Base-by-base conservation (phyloP, 2,329 filamentous ascomycete genomes). In the Eutypa lata region DNA sequence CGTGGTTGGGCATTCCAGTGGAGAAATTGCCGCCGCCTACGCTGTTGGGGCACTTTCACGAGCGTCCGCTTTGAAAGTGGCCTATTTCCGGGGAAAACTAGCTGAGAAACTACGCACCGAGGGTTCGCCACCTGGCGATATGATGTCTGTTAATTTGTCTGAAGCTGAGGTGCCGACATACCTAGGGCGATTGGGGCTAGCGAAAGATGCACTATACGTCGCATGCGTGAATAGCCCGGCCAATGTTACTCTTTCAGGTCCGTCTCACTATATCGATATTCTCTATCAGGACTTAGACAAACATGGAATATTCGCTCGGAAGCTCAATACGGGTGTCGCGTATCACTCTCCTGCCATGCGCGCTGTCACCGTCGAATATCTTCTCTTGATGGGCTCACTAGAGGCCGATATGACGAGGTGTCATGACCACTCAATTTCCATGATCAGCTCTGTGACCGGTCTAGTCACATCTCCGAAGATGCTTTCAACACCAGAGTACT, bases 21-120 rank as follows among this genome's bases (percentile, higher is more conserved):
- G 67, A 10, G 68, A 71, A 38, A 67, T 69, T 19, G 67, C 68
- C 1, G 67, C 67, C 1, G 67, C 67, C 0, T 69, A 68, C n/a
- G 47, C 65, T 8, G 38, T 22, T 7, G 38, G n/a, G 8, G 38
- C n/a, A 19, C 19, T 43, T 8, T 19, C 38, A 13, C 18, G 4
- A 7, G 38, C 19, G n/a, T 19, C 38, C 18, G 38, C 38, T 6
- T 21, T 4, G 3, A 43, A 43, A 18, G 38, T n/a, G 3, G 38
- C n/a, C 19, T 43, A 43, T 18, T 21, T 19, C 38, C n/a, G 38
- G 5, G 38, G 38, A 7, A 38, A 16, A 18, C n/a, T 38, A 38
- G 35, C 35, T 38, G 13, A 18, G 6, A 5, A 7, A 38, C 6
- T 38, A 38, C 31, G 31, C 31, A 14, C 31, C 7, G 14, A 7